Percentiles rank a stretch among this genome's conserved stretches.
These are phyloP conservation scores for Xylaria venustula DNA, from an alignment of 495 filamentous ascomycete species.

Conservation along the genomic window DNA sequence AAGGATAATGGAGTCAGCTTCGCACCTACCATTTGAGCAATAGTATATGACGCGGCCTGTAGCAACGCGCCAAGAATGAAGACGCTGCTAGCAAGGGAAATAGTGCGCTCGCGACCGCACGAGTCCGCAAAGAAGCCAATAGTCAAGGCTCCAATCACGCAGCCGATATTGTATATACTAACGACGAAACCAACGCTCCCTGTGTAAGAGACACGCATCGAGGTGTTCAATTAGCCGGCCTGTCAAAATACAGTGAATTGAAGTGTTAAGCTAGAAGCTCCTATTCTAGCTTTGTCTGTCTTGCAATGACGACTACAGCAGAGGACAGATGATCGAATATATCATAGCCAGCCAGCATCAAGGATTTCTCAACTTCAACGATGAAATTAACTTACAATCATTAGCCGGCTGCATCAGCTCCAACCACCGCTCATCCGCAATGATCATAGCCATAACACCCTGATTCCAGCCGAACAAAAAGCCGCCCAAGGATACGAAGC, in stretches of 20 bases:
- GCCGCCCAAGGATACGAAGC: constrained; percentile 26
- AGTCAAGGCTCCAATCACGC: constrained; percentile 36
- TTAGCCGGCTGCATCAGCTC: constrained; percentile 24
- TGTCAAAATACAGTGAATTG: background rate
- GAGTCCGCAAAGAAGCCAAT: constrained; percentile 38
- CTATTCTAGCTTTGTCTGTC: too few species aligned
- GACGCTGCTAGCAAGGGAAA: constrained; percentile 34
- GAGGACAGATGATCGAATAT: background rate
- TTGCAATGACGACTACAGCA: background rate
- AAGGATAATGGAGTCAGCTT: too few species aligned
- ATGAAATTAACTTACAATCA: constrained; percentile 8
- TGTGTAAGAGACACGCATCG: background rate
- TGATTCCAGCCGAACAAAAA: constrained; percentile 58
- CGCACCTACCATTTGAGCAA: constrained; percentile 22
- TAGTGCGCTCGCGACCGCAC: constrained; percentile 37
- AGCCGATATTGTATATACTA: constrained; percentile 37
- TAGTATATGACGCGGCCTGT: constrained; percentile 24
- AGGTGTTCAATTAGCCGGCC: background rate
- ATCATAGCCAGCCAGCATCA: background rate
- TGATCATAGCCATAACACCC: constrained; percentile 57
- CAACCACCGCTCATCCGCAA: constrained; percentile 49
- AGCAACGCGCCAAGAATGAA: constrained; percentile 35
- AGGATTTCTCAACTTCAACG: background rate
- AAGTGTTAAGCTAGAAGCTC: background rate
- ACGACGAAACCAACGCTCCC: constrained; percentile 27